Base-by-base conservation (phyloP, 176 grass and related monocot species). In the Phoenix roebelenii region DNA sequence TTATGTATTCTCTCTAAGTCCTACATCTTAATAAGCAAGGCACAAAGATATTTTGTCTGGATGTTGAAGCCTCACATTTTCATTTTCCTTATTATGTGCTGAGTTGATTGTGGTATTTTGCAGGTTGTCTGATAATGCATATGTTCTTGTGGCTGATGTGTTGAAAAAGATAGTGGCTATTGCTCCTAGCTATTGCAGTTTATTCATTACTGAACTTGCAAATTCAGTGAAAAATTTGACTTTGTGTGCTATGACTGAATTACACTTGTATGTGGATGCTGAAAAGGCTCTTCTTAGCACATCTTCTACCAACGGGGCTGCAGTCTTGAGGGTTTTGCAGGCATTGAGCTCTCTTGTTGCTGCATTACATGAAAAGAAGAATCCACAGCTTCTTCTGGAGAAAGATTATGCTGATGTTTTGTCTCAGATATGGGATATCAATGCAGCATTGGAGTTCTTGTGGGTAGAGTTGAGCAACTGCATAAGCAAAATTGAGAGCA, bases 401-500 rank as follows among this genome's bases (percentile, higher is more conserved):
- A 98, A 98, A 59, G 81, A 92, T 25, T 73, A 85, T 55, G 69
- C 73, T 70, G 88, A 81, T 61, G 76, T 82, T 4, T 35, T 98
- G 48, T 82, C 81, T 17, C 84, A 93, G 67, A 81, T 92, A 57
- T 82, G 74, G 60, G 84, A 92, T 59, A 98, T 93, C 68, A 92
- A 98, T 63, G 64, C 61, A 24, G 72, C 94, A 70, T 58, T 98
- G 61, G 88, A 93, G 77, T 75, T 66, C 51, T 64, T 98, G 57
- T 98, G 94, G 94, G 76, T 92, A 25, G 88, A 98, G 52, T 67
- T 98, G 67, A 98, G 94, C 69, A 93, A 79, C 67, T 98, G 84
- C 73, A 98, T 98, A 73, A 92, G 87, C 81, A 98, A 93, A 84
- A 93, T 98, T 30, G 94, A 98, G 68, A 77, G 68, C 60, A 85